Evolutionary conservation across 129 eudicot species (phyloP), one percentile per base, ranked within the genome.

Genomic region (Kitagawia praeruptora): DNA sequence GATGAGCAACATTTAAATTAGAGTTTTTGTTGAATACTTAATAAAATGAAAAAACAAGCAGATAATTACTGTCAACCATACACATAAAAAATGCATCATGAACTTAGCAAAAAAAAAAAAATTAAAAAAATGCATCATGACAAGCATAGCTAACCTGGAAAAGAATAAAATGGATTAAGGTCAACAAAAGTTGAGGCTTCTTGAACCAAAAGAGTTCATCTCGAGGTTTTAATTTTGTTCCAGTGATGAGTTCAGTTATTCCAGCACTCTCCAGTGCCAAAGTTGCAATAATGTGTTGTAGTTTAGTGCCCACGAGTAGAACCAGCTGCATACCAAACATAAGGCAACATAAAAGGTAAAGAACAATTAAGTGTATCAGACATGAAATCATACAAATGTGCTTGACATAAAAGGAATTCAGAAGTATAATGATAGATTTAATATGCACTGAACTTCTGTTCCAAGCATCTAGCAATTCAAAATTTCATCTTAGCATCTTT

Each of bases 181-280:
- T 82, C 82, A 95, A 84, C 86, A 95, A 75, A 10, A 92, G 80
- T 83, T 95, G 91, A 37, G 99, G 99, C 78, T 92, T 95, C 58
- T 92, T 95, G 78, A 95, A 92, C 99, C 99, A 95, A 86, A 95
- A 95, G 51, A 95, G 96, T 84, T 95, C 99, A 79, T 95, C 97
- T 54, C 99, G 91, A 76, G 94, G 99, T 83, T 86, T 95, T 81
- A 95, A 75, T 76, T 88, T 89, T 21, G 91, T 72, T 81, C 92
- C 96, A n/a, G 88, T 10, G 49, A 86, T 80, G 75, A 81, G 88
- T 74, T 89, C 93, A 25, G 91, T 82, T 80, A 89, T 85, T 81
- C 91, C 97, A 37, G 95, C 96, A 81, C 99, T 95, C 87, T 95
- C 99, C 25, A 95, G 61, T 49, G 99, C 93, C 86, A 95, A 87